These are phyloP conservation scores for Leccinum fibrillosum DNA, from an alignment of 768 basidiomycete genomes.

Conservation along the genomic window DNA sequence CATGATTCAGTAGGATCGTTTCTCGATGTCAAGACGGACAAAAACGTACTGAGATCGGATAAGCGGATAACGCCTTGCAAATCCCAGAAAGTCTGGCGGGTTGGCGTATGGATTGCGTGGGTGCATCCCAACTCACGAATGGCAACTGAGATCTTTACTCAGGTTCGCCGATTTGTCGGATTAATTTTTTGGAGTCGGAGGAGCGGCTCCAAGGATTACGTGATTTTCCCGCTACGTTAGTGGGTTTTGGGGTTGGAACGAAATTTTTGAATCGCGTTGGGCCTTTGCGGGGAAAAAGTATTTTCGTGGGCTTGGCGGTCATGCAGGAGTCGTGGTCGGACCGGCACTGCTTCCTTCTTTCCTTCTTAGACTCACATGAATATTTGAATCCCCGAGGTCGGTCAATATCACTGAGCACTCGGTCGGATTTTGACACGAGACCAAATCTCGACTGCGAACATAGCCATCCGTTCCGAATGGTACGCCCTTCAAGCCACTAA, in stretches of 20 bases:
- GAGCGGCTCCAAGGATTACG: neutral
- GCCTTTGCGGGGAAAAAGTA: no score
- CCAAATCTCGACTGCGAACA: no score
- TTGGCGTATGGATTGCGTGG: constrained; percentile 33
- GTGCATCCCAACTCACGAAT: neutral
- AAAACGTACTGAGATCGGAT: constrained; percentile 51
- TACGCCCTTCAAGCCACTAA: no score
- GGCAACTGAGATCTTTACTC: neutral
- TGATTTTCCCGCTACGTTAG: neutral
- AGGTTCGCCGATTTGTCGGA: neutral
- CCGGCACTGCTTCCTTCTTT: neutral
- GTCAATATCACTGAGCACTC: neutral
- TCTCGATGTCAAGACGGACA: neutral
- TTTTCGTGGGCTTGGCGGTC: no score
- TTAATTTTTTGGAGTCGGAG: neutral
- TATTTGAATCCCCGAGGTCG: neutral
- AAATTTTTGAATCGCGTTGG: no score
- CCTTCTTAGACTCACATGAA: neutral
- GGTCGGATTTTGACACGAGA: no score
- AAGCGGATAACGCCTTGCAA: constrained; percentile 56
- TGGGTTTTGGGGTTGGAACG: no score
- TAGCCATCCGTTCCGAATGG: no score
- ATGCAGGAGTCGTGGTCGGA: neutral
- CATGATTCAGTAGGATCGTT: no score
- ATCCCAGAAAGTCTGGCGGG: constrained; percentile 54